Evolutionary conservation across 192 early-diverging fungal species (phyloP).

Genomic region (Coemansia sp.): DNA sequence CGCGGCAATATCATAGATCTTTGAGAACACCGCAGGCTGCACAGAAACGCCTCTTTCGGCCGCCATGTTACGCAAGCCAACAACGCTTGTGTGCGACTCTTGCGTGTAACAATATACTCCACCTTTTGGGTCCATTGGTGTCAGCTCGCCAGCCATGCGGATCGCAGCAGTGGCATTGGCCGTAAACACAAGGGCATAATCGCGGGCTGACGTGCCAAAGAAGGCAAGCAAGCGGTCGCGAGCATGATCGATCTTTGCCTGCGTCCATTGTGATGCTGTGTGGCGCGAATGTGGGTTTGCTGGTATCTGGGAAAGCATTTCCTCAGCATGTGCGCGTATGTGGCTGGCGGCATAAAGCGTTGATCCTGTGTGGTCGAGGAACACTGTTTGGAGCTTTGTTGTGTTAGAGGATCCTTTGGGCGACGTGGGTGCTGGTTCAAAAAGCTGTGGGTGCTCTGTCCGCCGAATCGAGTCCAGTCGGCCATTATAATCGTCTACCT

Average conservation of each 20-base stretch:
- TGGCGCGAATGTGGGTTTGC: slow-evolving; percentile 71
- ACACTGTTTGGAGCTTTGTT: slow-evolving; percentile 52
- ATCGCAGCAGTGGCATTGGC: slow-evolving; percentile 76
- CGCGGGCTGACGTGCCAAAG: slow-evolving; percentile 58
- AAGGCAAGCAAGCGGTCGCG: slow-evolving; percentile 59
- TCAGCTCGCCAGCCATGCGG: slow-evolving; percentile 69
- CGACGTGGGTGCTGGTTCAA: slow-evolving; percentile 5
- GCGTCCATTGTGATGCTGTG: slow-evolving; percentile 55
- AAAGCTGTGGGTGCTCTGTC: slow-evolving; percentile 62
- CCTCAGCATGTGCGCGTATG: slow-evolving; percentile 39
- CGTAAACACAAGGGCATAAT: slow-evolving; percentile 76
- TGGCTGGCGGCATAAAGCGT: slow-evolving; percentile 56
- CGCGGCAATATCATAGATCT: slow-evolving; percentile 17
- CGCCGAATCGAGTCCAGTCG: slow-evolving; percentile 52
- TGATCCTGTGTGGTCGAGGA: slow-evolving; percentile 67
- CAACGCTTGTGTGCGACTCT: slow-evolving; percentile 72
- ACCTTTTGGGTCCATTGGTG: slow-evolving; percentile 56
- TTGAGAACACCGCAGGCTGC: slow-evolving; percentile 25
- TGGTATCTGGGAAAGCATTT: slow-evolving; percentile 56
- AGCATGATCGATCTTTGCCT: slow-evolving; percentile 54
- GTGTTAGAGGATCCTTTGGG: background rate
- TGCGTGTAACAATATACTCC: slow-evolving; percentile 61
- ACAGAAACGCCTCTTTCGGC: slow-evolving; percentile 25
- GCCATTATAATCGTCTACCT: slow-evolving; percentile 46
- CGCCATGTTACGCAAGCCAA: slow-evolving; percentile 68